Base-by-base conservation (phyloP, 2,329 filamentous ascomycete species). In the Ambrosiella xylebori region DNA sequence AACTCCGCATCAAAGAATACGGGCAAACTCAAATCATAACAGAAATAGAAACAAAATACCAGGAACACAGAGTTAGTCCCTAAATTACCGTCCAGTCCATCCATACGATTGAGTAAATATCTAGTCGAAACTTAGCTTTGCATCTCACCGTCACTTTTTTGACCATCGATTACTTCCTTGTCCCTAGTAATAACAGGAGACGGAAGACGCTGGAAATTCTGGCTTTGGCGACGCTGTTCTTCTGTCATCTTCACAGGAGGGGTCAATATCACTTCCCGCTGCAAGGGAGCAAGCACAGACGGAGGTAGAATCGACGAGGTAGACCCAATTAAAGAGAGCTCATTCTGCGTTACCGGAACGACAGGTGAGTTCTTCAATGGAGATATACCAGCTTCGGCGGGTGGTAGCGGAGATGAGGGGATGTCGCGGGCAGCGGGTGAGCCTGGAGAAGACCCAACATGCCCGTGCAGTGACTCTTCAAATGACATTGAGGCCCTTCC, bases 171-270 rank as follows among this genome's bases (percentile, higher is more conserved):
- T 19, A 6, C 47, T 19, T 51, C 47, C 13, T 9, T 4, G 7
- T 49, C 5, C 27, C 27, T 3, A n/a, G 12, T n/a, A 15, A 2
- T 19, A 35, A 51, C 35, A 15, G 47, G 47, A 11, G 47, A 51
- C 13, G 19, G n/a, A 35, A 61, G 39, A 5, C 59, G 59, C 37
- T 56, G 52, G 37, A 57, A 54, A 19, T 56, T 47, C 17, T 61
- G 61, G 39, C 57, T 59, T 40, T 56, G 37, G 61, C 59, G 59
- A 15, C 59, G 53, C 54, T 61, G 59, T 15, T 61, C 65, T 54
- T 73, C 71, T 3, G 68, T 63, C 45, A 73, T 71, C 70, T 85
- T 82, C 63, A 79, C 72, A 1, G 80, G 82, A 27, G 82, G 80
- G 13, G 77, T 80, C 55, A 81, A 66, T 59, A 81, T 80, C 62